Evolutionary conservation across 23 red algal species (phyloP), one percentile per base, ranked within the genome.

Genomic region (Agarophyton chilense): DNA sequence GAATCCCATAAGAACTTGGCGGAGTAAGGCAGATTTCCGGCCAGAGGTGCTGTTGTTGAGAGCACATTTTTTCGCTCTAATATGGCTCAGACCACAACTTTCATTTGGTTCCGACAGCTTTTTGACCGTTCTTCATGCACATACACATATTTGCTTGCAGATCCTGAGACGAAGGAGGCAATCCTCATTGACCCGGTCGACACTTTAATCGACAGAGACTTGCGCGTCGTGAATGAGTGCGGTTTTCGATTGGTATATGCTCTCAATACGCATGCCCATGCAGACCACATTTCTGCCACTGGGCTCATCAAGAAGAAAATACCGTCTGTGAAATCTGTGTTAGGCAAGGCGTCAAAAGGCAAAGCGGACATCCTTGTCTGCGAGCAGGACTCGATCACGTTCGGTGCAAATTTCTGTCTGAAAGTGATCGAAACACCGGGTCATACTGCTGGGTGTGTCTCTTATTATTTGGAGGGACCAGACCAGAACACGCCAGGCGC

Each of bases 141-240:
- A 9, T 96, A 92, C 81, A 96, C 94, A 2, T 96, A 96, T 52
- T 55, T 96, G 16, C 65, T 96, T 14, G 86, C 67, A 11, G 88
- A 96, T 67, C 57, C 79, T 33, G 52, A 67, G 25, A 62, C 55
- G 34, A 53, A 50, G 22, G 43, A 77, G n/a, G 63, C 77, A 31
- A 28, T 78, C 26, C 82, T 96, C 77, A 96, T 96, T 50, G 94
- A 96, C 50, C 94, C 94, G 10, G 94, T 96, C 4, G 94, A 96
- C 83, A 86, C 86, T 10, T 38, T 55, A 19, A 54, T 82, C 17
- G 71, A 66, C 18, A 61, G 94, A 9, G 94, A 96, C 38, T 49
- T 84, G 10, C n/a, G 67, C 26, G 50, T 90, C 13, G 25, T 74
- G 11, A 68, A 18, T 35, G 72, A 79, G 46, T 64, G 47, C 36